These are phyloP conservation scores for Arthonia radiata DNA, from an alignment of 495 filamentous ascomycete genomes.

Conservation along the genomic window DNA sequence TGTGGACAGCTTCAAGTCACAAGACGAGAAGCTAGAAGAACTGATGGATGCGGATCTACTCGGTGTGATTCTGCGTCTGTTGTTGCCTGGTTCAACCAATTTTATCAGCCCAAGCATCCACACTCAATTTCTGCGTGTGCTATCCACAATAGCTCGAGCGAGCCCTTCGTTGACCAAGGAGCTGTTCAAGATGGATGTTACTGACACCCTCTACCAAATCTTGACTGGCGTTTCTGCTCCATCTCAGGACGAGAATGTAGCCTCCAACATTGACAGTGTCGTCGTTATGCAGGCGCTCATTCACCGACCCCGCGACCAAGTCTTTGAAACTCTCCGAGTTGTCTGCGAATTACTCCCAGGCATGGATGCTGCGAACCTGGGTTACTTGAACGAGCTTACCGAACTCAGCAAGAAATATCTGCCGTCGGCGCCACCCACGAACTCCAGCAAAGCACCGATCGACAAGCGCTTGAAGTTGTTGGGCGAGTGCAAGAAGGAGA, in stretches of 20 bases:
- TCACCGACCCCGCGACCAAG: slow-evolving; percentile 85
- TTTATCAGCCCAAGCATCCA: slow-evolving; percentile 88
- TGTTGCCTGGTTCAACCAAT: slow-evolving; percentile 87
- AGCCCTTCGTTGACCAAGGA: slow-evolving; percentile 74
- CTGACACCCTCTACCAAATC: slow-evolving; percentile 95
- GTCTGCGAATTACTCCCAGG: slow-evolving; percentile 84
- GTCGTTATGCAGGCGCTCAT: slow-evolving; percentile 98
- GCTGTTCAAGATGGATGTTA: slow-evolving; percentile 86
- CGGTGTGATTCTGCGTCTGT: slow-evolving; percentile 62
- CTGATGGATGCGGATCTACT: slow-evolving; percentile 72
- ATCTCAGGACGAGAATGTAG: slow-evolving; percentile 48
- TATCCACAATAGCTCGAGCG: slow-evolving; percentile 67
- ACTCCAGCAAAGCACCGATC: slow-evolving; percentile 34
- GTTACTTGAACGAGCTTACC: slow-evolving; percentile 25
- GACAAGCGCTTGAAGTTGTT: slow-evolving; percentile 58
- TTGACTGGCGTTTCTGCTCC: slow-evolving; percentile 89
- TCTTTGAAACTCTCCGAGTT: slow-evolving; percentile 91
- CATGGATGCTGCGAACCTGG: slow-evolving; percentile 24
- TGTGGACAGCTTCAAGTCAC: slow-evolving; percentile 82
- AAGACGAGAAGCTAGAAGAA: slow-evolving; percentile 70
- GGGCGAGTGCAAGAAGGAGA: slow-evolving; percentile 54
- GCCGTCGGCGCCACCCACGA: slow-evolving; percentile 15
- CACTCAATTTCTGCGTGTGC: slow-evolving; percentile 79
- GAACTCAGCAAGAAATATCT: slow-evolving; percentile 23
- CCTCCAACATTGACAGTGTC: slow-evolving; percentile 83